Evolutionary conservation across 345 rosid genomes (phyloP).

Genomic region (Gossypium bickii): DNA sequence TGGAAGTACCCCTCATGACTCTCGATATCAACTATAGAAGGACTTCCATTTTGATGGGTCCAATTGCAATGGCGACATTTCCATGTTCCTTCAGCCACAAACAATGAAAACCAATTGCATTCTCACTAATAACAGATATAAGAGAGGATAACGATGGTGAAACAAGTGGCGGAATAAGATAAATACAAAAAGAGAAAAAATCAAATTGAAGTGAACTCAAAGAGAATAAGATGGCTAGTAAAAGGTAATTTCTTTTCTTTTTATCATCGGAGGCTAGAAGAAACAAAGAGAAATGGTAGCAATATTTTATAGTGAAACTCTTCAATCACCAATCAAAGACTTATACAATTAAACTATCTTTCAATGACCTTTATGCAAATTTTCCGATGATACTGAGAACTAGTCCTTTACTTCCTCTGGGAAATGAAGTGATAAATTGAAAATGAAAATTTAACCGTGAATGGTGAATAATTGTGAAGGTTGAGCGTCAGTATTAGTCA

Average conservation of each 20-base stretch:
- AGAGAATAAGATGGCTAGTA: background rate
- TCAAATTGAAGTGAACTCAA: background rate
- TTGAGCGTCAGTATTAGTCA: background rate
- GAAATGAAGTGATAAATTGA: background rate
- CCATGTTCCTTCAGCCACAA: conserved; percentile 39
- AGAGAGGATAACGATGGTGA: background rate
- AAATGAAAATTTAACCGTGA: background rate
- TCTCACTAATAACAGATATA: conserved; percentile 9
- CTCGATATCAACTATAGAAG: conserved; percentile 20
- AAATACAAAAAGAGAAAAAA: background rate
- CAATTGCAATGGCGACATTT: conserved; percentile 50
- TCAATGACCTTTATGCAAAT: background rate
- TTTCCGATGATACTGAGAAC: background rate
- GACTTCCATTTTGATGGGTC: conserved; percentile 29
- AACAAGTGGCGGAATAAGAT: background rate
- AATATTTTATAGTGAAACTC: background rate
- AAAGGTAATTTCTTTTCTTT: background rate
- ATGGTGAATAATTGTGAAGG: background rate
- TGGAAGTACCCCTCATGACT: conserved; percentile 10
- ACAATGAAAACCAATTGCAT: conserved; percentile 18
- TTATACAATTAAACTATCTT: background rate
- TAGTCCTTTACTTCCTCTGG: background rate
- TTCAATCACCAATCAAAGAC: background rate
- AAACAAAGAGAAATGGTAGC: background rate
- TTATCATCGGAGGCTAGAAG: no score